Percentiles rank a stretch among this genome's conserved stretches.
Evolutionary conservation across 1,284 basidiomycete genomes (phyloP).

Genomic region (Thelephora terrestris): DNA sequence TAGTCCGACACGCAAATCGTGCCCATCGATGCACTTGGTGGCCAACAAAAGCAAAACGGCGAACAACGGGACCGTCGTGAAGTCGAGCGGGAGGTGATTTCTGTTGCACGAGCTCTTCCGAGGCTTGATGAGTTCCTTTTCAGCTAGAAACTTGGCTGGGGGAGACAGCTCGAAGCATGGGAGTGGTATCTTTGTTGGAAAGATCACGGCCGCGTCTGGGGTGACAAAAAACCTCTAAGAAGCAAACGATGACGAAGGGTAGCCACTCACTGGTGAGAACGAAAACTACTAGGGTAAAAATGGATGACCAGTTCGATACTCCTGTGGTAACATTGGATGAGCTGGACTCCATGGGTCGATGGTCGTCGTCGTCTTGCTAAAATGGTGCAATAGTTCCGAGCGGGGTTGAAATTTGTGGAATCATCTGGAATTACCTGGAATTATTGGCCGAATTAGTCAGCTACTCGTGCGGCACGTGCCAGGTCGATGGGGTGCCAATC

Average conservation of each 20-base stretch:
- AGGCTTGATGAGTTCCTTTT: conserved; percentile 20
- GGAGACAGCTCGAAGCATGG: conserved; percentile 18
- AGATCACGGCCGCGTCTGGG: conserved; percentile 55
- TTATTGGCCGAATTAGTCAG: too few relatives aligned
- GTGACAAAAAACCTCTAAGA: background rate
- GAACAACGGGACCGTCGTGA: conserved; percentile 68
- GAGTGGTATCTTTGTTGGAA: conserved; percentile 47
- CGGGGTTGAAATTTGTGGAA: too few relatives aligned
- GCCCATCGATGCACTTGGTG: conserved; percentile 57
- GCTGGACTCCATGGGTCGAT: too few relatives aligned
- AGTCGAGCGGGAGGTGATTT: conserved; percentile 44
- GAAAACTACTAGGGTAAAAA: conserved; percentile 65
- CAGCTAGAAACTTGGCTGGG: conserved; percentile 10
- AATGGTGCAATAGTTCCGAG: too few relatives aligned
- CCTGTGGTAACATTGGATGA: too few relatives aligned
- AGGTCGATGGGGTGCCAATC: too few relatives aligned
- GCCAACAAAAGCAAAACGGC: conserved; percentile 76
- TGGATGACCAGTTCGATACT: conserved; percentile 31
- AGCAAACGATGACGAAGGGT: background rate
- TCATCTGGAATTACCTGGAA: too few relatives aligned
- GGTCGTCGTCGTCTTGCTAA: too few relatives aligned
- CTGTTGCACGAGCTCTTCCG: conserved; percentile 15
- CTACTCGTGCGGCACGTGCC: too few relatives aligned
- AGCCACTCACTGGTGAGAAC: conserved; percentile 54
- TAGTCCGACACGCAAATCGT: conserved; percentile 60